Percentiles rank a stretch among this genome's conserved stretches.
phyloP scores from a whole-genome alignment of 1,284 basidiomycete species.

The Ganoderma lucidum region DNA sequence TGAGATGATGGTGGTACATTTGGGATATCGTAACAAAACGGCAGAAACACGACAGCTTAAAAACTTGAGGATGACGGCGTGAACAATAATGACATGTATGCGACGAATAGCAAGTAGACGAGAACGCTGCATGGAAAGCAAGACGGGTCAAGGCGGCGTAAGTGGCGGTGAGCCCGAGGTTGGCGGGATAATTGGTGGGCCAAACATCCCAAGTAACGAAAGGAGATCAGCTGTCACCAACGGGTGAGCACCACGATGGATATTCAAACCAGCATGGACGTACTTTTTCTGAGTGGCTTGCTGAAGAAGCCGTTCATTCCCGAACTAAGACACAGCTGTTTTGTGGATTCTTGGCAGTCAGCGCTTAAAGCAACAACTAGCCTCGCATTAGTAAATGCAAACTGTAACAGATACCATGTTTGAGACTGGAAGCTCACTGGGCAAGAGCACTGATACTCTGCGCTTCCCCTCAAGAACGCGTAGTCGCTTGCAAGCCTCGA shows the following conservation, averaged over 20 bases:
- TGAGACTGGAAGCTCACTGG: slow-evolving; percentile 53
- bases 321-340: slow-evolving; percentile 73
- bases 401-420: background rate
- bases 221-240: slow-evolving; percentile 15
- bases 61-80: background rate
- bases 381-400: background rate
- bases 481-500: slow-evolving; percentile 72
- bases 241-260: background rate
- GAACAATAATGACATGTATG: slow-evolving; percentile 15
- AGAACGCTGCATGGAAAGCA: background rate
- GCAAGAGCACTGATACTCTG: slow-evolving; percentile 55
- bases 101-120: slow-evolving; percentile 26
- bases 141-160: slow-evolving; percentile 21
- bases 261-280: slow-evolving; percentile 32
- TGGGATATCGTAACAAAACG: slow-evolving; percentile 18
- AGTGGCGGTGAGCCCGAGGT: slow-evolving; percentile 21
- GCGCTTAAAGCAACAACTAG: slow-evolving; percentile 75
- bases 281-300: slow-evolving; percentile 71
- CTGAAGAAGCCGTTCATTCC: slow-evolving; percentile 79
- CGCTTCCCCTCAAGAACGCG: slow-evolving; percentile 65
- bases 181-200: slow-evolving; percentile 22
- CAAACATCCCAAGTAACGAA: slow-evolving; percentile 30
- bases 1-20: slow-evolving; percentile 13
- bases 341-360: slow-evolving; percentile 78
- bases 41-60: slow-evolving; percentile 15